phyloP scores from a whole-genome alignment of 1,139 yeast species.

The Pichia sp. region DNA sequence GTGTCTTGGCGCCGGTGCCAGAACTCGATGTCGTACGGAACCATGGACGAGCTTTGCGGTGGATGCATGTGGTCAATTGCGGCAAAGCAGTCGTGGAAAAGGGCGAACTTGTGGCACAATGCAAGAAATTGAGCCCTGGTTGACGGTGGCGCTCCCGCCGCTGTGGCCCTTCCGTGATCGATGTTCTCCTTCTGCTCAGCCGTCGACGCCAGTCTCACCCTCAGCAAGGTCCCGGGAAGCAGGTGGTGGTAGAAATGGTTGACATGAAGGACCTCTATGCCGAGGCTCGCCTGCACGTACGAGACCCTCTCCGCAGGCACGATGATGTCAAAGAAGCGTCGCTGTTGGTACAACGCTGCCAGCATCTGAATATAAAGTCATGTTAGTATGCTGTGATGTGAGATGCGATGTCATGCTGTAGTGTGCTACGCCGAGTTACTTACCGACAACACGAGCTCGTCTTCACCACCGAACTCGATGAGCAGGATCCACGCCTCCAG shows the following conservation, averaged over 20 bases:
- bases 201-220: not conserved
- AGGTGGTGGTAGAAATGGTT: constrained; percentile 4
- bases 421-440: no score
- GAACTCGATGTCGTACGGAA: not conserved
- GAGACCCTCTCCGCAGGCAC: not conserved
- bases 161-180: not conserved
- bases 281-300: not conserved
- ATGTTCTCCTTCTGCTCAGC: not conserved
- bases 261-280: not conserved
- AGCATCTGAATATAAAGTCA: no score
- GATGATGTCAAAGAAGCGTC: not conserved
- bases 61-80: not conserved
- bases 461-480: not conserved
- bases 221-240: constrained; percentile 3
- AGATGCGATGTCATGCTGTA: no score
- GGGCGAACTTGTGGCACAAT: not conserved
- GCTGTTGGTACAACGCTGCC: not conserved
- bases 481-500: not conserved
- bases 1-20: not conserved
- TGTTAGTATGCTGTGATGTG: no score
- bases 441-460: not conserved
- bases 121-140: not conserved
- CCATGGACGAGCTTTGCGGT: not conserved
- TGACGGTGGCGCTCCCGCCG: no score
- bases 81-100: not conserved